phyloP scores from a whole-genome alignment of 2,329 filamentous ascomycete genomes.

The Shiraia bambusicola region DNA sequence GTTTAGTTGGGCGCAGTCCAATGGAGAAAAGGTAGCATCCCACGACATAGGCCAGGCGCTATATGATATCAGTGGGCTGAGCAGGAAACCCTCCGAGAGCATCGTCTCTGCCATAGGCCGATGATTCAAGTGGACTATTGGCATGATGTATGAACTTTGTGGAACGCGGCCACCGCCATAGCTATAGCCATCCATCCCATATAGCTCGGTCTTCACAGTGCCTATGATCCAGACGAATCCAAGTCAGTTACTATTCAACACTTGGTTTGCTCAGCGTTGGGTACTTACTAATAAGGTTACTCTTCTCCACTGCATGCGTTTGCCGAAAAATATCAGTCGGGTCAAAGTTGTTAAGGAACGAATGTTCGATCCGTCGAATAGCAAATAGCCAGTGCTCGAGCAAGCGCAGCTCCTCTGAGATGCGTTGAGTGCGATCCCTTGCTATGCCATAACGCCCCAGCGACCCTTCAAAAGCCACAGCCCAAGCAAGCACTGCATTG shows the following conservation, averaged over 20 bases:
- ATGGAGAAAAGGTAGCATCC: constrained; percentile 27
- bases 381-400: constrained; percentile 22
- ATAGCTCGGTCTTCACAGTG: constrained; percentile 9
- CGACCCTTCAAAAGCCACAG: constrained; percentile 31
- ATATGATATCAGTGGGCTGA: constrained; percentile 21
- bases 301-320: constrained; percentile 26
- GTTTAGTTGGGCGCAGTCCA: constrained; percentile 20
- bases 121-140: not conserved
- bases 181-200: constrained; percentile 1
- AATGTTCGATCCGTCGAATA: constrained; percentile 17
- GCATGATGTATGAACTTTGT: not conserved
- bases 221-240: constrained; percentile 7
- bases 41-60: constrained; percentile 29
- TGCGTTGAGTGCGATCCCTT: constrained; percentile 15
- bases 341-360: constrained; percentile 22
- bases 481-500: constrained; percentile 33
- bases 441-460: constrained; percentile 18
- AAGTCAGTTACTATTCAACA: no score
- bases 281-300: constrained; percentile 4
- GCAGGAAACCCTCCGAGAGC: constrained; percentile 23
- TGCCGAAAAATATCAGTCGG: constrained; percentile 26
- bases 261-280: no score
- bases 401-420: constrained; percentile 23
- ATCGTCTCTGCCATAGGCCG: constrained; percentile 12
- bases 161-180: not conserved